Evolutionary conservation across 257 asterid species (phyloP).

Genomic region (Lycium barbarum): DNA sequence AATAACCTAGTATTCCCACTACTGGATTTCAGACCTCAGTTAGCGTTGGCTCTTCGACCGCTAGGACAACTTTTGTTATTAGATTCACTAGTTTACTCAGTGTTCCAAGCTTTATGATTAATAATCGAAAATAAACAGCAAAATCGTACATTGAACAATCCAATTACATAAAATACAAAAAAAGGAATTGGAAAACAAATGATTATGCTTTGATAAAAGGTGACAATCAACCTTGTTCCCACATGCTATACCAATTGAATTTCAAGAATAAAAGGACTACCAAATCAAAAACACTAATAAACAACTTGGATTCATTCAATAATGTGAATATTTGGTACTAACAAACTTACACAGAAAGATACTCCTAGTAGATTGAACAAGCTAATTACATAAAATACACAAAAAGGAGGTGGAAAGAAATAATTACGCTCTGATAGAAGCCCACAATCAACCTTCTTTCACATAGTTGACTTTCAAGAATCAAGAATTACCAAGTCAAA

Average conservation of each 20-base stretch:
- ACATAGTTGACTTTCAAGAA: background rate
- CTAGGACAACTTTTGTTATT: background rate
- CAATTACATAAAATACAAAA: background rate
- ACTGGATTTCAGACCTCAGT: background rate
- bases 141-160: background rate
- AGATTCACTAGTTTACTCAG: background rate
- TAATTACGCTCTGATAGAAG: background rate
- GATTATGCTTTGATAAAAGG: background rate
- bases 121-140: background rate
- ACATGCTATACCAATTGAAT: background rate
- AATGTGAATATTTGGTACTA: background rate
- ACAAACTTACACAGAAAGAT: slow-evolving; percentile 42
- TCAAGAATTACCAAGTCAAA: background rate
- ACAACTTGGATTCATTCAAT: background rate
- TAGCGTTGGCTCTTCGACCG: background rate
- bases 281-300: background rate
- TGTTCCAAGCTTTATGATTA: background rate
- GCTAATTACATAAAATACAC: background rate
- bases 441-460: background rate
- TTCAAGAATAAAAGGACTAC: background rate
- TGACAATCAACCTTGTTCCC: background rate
- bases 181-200: background rate
- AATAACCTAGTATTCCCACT: background rate
- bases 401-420: background rate
- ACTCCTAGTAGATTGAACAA: too few species aligned